Percentiles rank a stretch among this genome's conserved stretches.
Conservation (phyloP, 805 yeast genomes). For the Debaryomyces prosopidis region DNA sequence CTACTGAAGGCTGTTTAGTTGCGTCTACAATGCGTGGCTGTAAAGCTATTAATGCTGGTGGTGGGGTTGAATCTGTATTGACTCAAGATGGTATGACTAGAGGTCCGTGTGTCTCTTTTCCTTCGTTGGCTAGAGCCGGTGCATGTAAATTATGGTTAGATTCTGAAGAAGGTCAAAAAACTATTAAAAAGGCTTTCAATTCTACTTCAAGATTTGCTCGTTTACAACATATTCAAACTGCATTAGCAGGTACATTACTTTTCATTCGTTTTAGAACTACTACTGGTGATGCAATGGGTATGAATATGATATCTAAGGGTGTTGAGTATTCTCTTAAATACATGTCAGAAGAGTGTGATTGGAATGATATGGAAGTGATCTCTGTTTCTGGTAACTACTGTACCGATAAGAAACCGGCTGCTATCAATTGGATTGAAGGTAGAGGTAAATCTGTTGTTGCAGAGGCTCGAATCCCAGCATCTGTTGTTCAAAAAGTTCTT, state of each 20-base stretch:
- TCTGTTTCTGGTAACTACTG: slow-evolving; percentile 97
- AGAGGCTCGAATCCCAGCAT: slow-evolving; percentile 85
- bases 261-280: slow-evolving; percentile 95
- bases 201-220: slow-evolving; percentile 97
- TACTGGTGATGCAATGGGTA: slow-evolving; percentile 99
- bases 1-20: slow-evolving; percentile 97
- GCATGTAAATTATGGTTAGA: slow-evolving; percentile 95
- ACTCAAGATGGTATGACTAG: slow-evolving; percentile 99
- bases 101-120: slow-evolving; percentile 96
- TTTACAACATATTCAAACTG: slow-evolving; percentile 85
- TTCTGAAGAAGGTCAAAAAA: slow-evolving; percentile 86
- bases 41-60: slow-evolving; percentile 95
- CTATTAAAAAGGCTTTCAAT: slow-evolving; percentile 85
- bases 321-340: slow-evolving; percentile 82
- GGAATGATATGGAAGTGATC: slow-evolving; percentile 89
- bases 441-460: slow-evolving; percentile 98
- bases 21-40: slow-evolving; percentile 99
- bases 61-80: slow-evolving; percentile 89
- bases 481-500: slow-evolving; percentile 75
- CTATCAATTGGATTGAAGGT: slow-evolving; percentile 99
- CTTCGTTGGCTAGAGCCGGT: slow-evolving; percentile 82
- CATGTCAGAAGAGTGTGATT: slow-evolving; percentile 87
- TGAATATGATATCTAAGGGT: slow-evolving; percentile 99
- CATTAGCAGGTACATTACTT: slow-evolving; percentile 88
- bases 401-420: slow-evolving; percentile 96